Base-by-base conservation (phyloP, 208 protist genomes). In the Crithidia thermophila region DNA sequence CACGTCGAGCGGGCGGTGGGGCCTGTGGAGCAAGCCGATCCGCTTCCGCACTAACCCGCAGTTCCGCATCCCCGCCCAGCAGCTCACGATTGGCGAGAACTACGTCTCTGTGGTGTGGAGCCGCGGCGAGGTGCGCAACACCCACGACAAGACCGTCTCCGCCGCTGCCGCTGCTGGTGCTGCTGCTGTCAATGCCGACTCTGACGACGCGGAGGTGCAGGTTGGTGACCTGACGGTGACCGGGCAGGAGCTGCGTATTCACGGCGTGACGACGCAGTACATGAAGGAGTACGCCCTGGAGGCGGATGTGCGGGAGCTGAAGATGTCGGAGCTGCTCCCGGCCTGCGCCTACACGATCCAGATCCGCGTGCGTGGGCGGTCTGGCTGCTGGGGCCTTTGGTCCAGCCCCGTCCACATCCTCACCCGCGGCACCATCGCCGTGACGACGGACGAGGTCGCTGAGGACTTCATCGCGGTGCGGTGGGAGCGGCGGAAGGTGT, bases 21-120 rank as follows among this genome's bases (percentile, higher is more conserved):
- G 93, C 33, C 76, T 96, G 51, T 97, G 93, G 91, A 95, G 90
- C 77, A 50, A 36, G 5, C 88, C 90, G 39, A 28, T 92, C n/a
- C 81, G 68, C 52, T 97, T 97, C 67, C 86, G 89, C 67, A 94
- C 93, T 20, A 95, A 93, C 59, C 50, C 89, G 27, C 91, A 93
- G 68, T 95, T 95, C 65, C 72, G 81, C 47, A 91, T 97, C 57
- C 91, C 93, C 13, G 82, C 93, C 18, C 81, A 91, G 47, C 84
- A 93, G 52, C 85, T 96, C 28, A 91, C 69, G 52, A 91, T 96
- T 66, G 93, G 93, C n/a, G 93, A 97, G 75, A 97, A 97, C 75
- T 97, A 97, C 77, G 88, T 96, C 23, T 79, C 82, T 52, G 72
- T 97, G 20, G 72, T 87, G 20, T 97, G 93, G 91, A 83, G 73